phyloP scores from a whole-genome alignment of 2,329 filamentous ascomycete genomes.

The Hypoxylon sp. region DNA sequence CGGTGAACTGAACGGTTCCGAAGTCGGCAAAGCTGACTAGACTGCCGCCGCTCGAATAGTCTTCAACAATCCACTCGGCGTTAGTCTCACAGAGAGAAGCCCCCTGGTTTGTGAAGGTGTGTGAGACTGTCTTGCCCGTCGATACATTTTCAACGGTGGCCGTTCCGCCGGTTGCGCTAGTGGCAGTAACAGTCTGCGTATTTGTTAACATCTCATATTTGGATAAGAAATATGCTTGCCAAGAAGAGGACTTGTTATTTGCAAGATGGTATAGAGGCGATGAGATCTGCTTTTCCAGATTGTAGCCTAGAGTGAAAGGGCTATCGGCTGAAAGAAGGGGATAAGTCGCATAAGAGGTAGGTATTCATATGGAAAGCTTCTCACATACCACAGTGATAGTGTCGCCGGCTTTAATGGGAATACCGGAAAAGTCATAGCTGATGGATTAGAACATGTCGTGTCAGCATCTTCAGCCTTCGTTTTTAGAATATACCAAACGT shows the following conservation, averaged over 20 bases:
- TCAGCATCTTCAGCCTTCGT: neutral
- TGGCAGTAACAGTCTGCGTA: constrained; percentile 54
- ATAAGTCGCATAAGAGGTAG: neutral
- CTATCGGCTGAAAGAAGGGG: neutral
- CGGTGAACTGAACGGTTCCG: constrained; percentile 61
- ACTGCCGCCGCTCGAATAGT: constrained; percentile 59
- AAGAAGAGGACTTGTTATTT: neutral
- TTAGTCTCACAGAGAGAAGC: constrained; percentile 67
- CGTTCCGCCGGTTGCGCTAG: constrained; percentile 59
- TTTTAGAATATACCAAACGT: neutral
- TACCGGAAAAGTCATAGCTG: constrained; percentile 65
- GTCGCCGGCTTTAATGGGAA: constrained; percentile 57
- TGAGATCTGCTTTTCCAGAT: neutral
- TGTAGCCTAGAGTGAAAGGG: neutral
- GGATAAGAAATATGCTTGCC: neutral
- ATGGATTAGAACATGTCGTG: neutral
- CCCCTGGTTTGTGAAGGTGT: constrained; percentile 63
- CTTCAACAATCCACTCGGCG: constrained; percentile 76
- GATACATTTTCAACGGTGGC: constrained; percentile 67
- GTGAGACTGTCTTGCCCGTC: constrained; percentile 66
- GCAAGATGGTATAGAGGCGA: neutral
- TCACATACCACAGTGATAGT: constrained; percentile 47
- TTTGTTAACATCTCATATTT: constrained; percentile 29
- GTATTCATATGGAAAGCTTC: constrained; percentile 37
- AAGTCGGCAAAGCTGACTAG: constrained; percentile 64